A percentile compares a stretch with the other conserved stretches of the same genome.
phyloP scores from a whole-genome alignment of 2,329 filamentous ascomycete species.

The Eutypella sp. region DNA sequence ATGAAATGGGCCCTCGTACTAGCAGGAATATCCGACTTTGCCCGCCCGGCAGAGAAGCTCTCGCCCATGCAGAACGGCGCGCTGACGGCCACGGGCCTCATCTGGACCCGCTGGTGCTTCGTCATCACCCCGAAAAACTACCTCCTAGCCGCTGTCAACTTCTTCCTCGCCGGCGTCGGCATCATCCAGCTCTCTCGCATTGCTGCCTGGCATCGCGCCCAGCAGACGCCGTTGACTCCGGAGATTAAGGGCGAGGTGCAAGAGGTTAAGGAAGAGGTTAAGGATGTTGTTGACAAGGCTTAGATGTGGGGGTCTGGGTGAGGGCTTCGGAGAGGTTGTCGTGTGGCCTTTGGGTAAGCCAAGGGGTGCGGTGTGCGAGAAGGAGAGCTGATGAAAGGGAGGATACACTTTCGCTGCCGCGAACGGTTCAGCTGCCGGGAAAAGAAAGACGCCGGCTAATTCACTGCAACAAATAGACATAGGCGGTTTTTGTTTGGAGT shows the following conservation, averaged over 20 bases:
- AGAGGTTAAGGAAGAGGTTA: constrained; percentile 31
- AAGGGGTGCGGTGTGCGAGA: neutral
- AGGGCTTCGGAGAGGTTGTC: no score
- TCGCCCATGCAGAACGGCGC: constrained; percentile 90
- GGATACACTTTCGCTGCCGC: no score
- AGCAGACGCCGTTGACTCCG: constrained; percentile 47
- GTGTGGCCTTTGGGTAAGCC: no score
- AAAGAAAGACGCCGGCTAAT: no score
- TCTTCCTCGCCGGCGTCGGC: constrained; percentile 90
- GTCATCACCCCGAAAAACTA: constrained; percentile 93
- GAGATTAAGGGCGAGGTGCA: constrained; percentile 30
- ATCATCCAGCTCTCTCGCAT: constrained; percentile 79
- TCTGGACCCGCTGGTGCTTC: constrained; percentile 99
- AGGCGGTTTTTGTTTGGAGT: no score
- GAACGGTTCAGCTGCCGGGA: neutral
- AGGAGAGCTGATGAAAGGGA: no score
- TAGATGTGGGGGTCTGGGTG: neutral
- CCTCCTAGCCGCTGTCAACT: constrained; percentile 95
- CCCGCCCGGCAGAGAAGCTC: constrained; percentile 85
- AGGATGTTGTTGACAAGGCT: constrained; percentile 10
- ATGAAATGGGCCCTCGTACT: constrained; percentile 98
- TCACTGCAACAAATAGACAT: no score
- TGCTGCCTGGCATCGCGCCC: constrained; percentile 54
- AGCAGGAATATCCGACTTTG: constrained; percentile 86
- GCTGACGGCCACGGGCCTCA: constrained; percentile 82